phyloP scores from a whole-genome alignment of 768 basidiomycete species.

The Exsudoporus frostii region DNA sequence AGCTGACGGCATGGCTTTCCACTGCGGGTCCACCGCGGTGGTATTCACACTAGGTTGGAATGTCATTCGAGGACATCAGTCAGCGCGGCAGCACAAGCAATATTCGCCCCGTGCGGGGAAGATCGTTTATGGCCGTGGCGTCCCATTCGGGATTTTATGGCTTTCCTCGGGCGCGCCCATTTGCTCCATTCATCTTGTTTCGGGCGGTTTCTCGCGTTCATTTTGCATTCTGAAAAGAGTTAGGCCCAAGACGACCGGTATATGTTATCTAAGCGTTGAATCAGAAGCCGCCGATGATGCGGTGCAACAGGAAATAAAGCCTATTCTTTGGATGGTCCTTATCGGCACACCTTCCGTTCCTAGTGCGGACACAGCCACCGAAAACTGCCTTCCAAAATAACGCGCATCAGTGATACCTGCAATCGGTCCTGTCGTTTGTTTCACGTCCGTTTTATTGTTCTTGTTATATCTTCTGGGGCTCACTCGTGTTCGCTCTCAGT shows the following conservation, averaged over 20 bases:
- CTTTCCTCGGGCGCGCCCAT: not conserved
- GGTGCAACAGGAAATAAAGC: not conserved
- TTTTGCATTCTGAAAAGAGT: not conserved
- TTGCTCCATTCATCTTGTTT: not conserved
- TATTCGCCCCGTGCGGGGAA: not conserved
- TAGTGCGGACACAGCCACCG: constrained; percentile 23
- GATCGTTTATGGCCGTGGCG: not conserved
- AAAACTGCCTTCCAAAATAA: constrained; percentile 9
- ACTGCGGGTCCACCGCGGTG: no score
- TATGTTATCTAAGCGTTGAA: not conserved
- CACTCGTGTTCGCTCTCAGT: not conserved
- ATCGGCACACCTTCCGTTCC: no score
- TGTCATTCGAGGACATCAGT: no score
- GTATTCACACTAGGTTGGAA: no score
- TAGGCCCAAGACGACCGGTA: not conserved
- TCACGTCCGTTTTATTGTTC: constrained; percentile 4
- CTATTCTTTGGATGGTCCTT: not conserved
- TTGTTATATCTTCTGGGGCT: not conserved
- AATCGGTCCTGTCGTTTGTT: constrained; percentile 25
- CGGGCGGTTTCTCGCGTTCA: not conserved
- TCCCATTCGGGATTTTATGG: not conserved
- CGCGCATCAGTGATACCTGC: constrained; percentile 19
- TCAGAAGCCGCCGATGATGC: not conserved
- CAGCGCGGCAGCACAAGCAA: no score
- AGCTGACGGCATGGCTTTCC: no score